Base-by-base conservation (phyloP, 169 alveolate species). In the Cryptosporidium ryanae region DNA sequence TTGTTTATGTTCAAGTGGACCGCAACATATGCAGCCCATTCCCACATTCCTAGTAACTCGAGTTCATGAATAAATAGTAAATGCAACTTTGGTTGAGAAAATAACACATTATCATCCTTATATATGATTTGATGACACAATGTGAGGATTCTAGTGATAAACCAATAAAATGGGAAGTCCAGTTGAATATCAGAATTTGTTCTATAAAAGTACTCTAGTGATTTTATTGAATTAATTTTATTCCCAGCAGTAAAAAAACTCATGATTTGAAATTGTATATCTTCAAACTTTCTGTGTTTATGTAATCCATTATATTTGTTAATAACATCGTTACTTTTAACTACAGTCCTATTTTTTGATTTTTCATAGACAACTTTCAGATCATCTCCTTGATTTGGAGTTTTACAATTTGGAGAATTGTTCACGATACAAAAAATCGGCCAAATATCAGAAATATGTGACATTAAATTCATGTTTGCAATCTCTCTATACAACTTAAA, bases 31-130 rank as follows among this genome's bases (percentile, higher is more conserved):
- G 54, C 64, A 13, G 76, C 68, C 87, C 87, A 76, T 27, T 76
- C 87, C 87, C 87, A 76, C 61, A 76, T 21, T 1, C 87, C 87
- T 13, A 76, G 46, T 25, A 43, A 13, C 25, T 76, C 76, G 6
- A 76, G 64, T 61, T 76, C 76, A 55, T 76, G 32, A 13, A 76
- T 76, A 32, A 76, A 34, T 43, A 10, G 10, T 55, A 76, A 46
- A 23, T 44, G 38, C 61, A 76, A 44, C 63, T 76, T 76, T 21
- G 4, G 31, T 21, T n/a, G 18, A 43, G 87, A 25, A 29, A 10
- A 31, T 25, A n/a, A 5, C 4, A 18, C 2, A 29, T 68, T 54
- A 15, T 17, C 32, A 49, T 29, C 17, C n/a, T 54, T 29, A 17
- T 54, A 21, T 54, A 18, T 0, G 15, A 54, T 52, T 25, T 54